Evolutionary conservation across 345 rosid genomes (phyloP), one percentile per base, ranked within the genome.

Genomic region (Lepidium sativum): DNA sequence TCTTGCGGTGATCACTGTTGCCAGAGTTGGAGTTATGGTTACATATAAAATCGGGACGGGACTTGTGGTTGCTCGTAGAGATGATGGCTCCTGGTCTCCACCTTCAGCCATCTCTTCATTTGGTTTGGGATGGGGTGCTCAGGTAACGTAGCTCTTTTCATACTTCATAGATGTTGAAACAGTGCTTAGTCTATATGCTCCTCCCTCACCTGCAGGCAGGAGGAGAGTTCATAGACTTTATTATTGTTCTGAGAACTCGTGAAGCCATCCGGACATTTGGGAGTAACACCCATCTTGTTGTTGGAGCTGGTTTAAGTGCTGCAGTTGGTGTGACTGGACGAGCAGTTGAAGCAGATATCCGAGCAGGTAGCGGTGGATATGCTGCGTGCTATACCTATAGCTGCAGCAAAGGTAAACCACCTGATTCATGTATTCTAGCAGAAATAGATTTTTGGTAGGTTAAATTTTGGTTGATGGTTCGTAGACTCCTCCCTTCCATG

Each of bases 101-200:
- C 99, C 97, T 34, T 90, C 97, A 0, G 92, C 99, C 66, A 80
- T 94, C 63, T 86, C 97, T 68, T 78, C 99, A 18, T 85, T 85
- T 72, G 99, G 99, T 60, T 37, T 85, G 62, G 99, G 99, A 61
- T 94, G 99, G 97, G 97, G 99, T 70, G 92, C 97, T 68, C 99
- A 94, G 95, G 99, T 94, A 67, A 77, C 34, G 11, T 12, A 32
- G 12, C 34, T 11, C 33, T 37, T 52, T 51, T 4, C 0, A 6
- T 66, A 18, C 42, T 72, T 12, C 0, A 3, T 42, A 33, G 33
- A 58, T 59, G 5, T 72, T 34, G 37, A 43, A 51, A 32, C 43
- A 27, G 0, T 42, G 49, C 9, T 43, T 66, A 6, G 49, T 50
- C 21, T 64, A 11, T 33, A 5, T 56, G 2, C 66, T 71, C 40